Evolutionary conservation across 2,329 filamentous ascomycete genomes (phyloP), one percentile per base, ranked within the genome.

Genomic region (Penicillium rolfsii): DNA sequence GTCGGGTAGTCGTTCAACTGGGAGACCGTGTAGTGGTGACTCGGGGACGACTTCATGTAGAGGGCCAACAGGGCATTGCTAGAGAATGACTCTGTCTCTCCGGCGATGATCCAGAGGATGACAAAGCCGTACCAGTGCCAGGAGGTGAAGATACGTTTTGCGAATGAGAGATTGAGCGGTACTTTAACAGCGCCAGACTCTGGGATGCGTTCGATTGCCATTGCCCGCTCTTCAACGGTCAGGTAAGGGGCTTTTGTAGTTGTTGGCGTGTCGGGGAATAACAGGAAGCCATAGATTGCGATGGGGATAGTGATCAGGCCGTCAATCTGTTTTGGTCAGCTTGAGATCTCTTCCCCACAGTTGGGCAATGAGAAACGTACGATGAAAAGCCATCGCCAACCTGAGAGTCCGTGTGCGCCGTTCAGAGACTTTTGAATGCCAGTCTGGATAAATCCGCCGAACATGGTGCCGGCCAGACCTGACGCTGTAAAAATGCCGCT

Each of bases 1-100:
- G 82, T 84, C 0, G 83, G 83, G 56, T 83, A 84, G 55, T 84
- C 81, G 72, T 85, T 85, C 14, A 83, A 70, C 61, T 84, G 80
- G 0, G 81, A 67, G 1, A 85, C 73, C 4, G 77, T 76, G 64
- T 84, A 84, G 19, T 74, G 74, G 1, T 74, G 77, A 0, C 74
- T 79, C 0, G 79, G 78, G 56, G 82, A 77, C 0, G 76, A 70
- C 60, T 82, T 81, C 79, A 84, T 79, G 63, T 83, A 85, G 1
- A 85, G 65, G 0, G 79, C 76, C 0, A 85, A 68, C 1, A 91
- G 78, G 0, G 85, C 79, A 72, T 91, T 91, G 22, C 84, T 82
- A 55, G 84, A 86, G 73, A 91, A 91, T 0, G 87, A 89, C 71
- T 92, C 89, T 0, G 87, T 88, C 70, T 91, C 87, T 33, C 88